Evolutionary conservation across 169 alveolate species (phyloP), one percentile per base, ranked within the genome.

Genomic region (Cryptosporidium ubiquitum): DNA sequence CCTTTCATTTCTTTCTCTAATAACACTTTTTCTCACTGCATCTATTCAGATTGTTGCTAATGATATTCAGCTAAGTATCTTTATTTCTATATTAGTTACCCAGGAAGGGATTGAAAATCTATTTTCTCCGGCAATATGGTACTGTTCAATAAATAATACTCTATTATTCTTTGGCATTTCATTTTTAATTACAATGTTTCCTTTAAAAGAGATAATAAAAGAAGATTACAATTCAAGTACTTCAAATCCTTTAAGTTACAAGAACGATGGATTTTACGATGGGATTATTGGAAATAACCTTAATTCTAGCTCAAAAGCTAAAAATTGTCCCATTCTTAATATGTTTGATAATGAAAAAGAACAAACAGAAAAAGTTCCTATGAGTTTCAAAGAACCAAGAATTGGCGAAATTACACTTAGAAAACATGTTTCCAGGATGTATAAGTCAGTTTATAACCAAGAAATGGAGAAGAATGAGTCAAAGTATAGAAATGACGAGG

Each of bases 121-220:
- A 26, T 31, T 79, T 26, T 61, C 89, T 40, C 89, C 89, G 12
- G 60, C 89, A 60, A 64, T 79, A 20, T 79, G 89, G 89, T 79
- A 79, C 69, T 79, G 66, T 18, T 58, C 89, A 5, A 79, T 79
- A n/a, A 58, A 79, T 6, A 79, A 79, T 31, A 64, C 89, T 12
- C 55, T 79, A 26, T 18, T 79, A 5, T 79, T 79, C 51, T 79
- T 79, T 61, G 89, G 89, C 18, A 79, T 64, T 33, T 79, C 89
- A 16, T 79, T 79, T 52, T 44, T 79, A 26, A 79, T 79, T 12
- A 60, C 89, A 9, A 79, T 79, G 89, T 58, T 79, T 26, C 89
- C 89, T 9, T 23, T 79, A 9, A n/a, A 14, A n/a, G 84, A 44
- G 31, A 3, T 69, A 39, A 42, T 10, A 5, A 42, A 9, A 3